These are phyloP conservation scores for Avena sativa DNA, from an alignment of 176 grass and related monocot genomes.

Conservation along the genomic window DNA sequence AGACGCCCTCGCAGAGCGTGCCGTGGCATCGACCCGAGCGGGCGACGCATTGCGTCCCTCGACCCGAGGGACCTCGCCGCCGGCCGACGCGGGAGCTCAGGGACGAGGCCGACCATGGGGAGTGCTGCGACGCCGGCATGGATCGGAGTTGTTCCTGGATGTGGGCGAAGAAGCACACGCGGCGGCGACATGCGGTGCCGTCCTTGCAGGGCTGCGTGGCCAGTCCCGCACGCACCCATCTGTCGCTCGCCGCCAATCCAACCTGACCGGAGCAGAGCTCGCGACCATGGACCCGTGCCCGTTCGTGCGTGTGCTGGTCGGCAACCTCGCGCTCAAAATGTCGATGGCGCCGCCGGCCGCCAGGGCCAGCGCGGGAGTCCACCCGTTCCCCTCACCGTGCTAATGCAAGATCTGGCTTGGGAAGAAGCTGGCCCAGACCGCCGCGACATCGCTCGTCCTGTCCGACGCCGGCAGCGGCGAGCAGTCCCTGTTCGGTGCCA, in stretches of 20 bases:
- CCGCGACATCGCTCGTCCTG: conserved; percentile 51
- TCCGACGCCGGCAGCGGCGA: conserved; percentile 32
- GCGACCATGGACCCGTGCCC: conserved; percentile 91
- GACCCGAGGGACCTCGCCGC: no score
- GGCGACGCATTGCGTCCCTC: no score
- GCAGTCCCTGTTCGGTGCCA: conserved; percentile 27
- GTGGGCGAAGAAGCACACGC: no score
- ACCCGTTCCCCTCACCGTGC: conserved; percentile 75
- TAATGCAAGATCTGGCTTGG: conserved; percentile 92
- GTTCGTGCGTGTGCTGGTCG: conserved; percentile 94
- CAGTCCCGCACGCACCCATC: neutral
- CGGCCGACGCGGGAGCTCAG: no score
- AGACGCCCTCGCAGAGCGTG: no score
- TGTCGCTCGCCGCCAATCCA: conserved; percentile 17
- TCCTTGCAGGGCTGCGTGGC: no score
- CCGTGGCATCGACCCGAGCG: no score
- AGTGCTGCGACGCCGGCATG: no score
- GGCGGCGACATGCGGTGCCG: no score
- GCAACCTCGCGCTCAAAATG: conserved; percentile 82
- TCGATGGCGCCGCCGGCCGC: conserved; percentile 65
- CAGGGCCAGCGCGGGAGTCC: conserved; percentile 68
- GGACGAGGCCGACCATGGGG: no score
- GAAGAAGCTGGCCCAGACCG: conserved; percentile 65
- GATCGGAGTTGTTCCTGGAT: no score
- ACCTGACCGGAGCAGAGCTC: neutral